Conservation (phyloP, 2,329 filamentous ascomycete genomes). For the Paecilomyces sp. region DNA sequence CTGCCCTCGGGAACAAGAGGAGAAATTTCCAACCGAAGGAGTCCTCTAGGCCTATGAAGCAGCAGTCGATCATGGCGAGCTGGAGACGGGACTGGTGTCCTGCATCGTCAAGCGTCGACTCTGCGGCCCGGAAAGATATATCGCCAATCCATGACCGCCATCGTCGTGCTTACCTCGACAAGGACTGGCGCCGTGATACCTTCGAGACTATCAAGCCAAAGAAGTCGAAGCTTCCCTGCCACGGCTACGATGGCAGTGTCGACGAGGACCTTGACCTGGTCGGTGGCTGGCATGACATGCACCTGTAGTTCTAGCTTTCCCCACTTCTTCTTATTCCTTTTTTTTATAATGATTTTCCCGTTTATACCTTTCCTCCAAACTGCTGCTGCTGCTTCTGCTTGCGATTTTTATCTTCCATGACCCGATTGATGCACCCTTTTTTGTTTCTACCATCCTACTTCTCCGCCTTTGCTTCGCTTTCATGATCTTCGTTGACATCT, state of each 20-base stretch:
- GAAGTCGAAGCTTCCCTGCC: constrained; percentile 23
- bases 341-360: constrained; percentile 2
- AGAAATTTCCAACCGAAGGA: constrained; percentile 56
- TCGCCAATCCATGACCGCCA: constrained; percentile 21
- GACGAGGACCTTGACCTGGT: constrained; percentile 86
- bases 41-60: constrained; percentile 42
- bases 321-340: constrained; percentile 8
- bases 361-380: constrained; percentile 1
- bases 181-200: constrained; percentile 40
- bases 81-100: constrained; percentile 38
- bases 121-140: constrained; percentile 28
- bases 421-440: neutral
- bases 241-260: constrained; percentile 45
- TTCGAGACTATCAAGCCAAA: constrained; percentile 21
- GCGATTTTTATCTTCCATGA: neutral
- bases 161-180: constrained; percentile 34
- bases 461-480: neutral
- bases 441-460: neutral
- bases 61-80: constrained; percentile 33
- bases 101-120: constrained; percentile 30
- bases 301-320: constrained; percentile 44
- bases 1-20: constrained; percentile 74
- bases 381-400: constrained; percentile 3
- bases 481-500: neutral
- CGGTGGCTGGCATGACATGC: constrained; percentile 76